Evolutionary conservation across 2,329 filamentous ascomycete species (phyloP).

Genomic region (Ceratocystis papillata): DNA sequence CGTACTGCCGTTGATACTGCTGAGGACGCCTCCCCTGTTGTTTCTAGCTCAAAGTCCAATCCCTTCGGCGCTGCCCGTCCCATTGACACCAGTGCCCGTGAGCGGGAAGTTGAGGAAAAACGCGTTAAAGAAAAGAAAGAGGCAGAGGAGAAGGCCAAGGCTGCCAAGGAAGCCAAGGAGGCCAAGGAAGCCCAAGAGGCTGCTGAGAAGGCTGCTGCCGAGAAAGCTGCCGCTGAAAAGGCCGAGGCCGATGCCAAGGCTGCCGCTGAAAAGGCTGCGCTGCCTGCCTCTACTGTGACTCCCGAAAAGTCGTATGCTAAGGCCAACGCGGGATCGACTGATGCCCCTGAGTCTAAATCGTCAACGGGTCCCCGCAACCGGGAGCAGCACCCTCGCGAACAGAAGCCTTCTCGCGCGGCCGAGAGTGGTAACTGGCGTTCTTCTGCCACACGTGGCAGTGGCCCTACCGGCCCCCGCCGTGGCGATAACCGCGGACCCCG

Average conservation of each 20-base stretch:
- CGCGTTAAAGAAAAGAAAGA: slow-evolving; percentile 60
- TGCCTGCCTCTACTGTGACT: slow-evolving; percentile 29
- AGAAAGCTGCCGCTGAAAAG: slow-evolving; percentile 31
- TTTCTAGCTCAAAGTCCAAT: slow-evolving; percentile 67
- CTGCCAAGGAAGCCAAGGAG: slow-evolving; percentile 68
- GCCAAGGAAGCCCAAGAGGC: slow-evolving; percentile 44
- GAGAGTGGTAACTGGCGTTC: slow-evolving; percentile 53
- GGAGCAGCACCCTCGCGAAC: slow-evolving; percentile 37
- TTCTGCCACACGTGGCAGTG: slow-evolving; percentile 34
- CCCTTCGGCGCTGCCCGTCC: slow-evolving; percentile 89
- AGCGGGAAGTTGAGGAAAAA: slow-evolving; percentile 86
- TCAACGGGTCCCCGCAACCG: slow-evolving; percentile 24
- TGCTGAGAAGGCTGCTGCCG: slow-evolving; percentile 32
- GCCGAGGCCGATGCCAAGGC: slow-evolving; percentile 32
- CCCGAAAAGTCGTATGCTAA: slow-evolving; percentile 35
- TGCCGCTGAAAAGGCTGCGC: slow-evolving; percentile 30
- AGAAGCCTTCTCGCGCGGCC: slow-evolving; percentile 42
- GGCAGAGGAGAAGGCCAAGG: slow-evolving; percentile 80
- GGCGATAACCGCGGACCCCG: slow-evolving; percentile 38
- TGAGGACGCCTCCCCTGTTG: slow-evolving; percentile 40
- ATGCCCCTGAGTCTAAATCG: background rate
- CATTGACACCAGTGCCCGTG: slow-evolving; percentile 82
- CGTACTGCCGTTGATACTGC: slow-evolving; percentile 71
- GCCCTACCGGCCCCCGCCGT: slow-evolving; percentile 37
- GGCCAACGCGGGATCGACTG: background rate